A percentile compares a stretch with the other conserved stretches of the same genome.
These are phyloP conservation scores for Daldinia vernicosa DNA, from an alignment of 495 filamentous ascomycete genomes.

Conservation along the genomic window DNA sequence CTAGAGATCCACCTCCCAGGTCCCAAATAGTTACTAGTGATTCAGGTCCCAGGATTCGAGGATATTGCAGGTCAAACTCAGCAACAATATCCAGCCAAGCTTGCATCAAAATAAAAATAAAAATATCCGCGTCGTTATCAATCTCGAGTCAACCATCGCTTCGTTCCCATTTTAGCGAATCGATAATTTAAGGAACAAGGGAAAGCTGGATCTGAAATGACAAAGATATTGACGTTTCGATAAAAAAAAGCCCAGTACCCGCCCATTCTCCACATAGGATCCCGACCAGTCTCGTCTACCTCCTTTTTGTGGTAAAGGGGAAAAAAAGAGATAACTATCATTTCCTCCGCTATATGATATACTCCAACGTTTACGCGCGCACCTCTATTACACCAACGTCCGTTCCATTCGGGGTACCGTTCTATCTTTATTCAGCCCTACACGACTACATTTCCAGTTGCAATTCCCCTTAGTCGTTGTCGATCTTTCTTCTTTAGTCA, in stretches of 20 bases:
- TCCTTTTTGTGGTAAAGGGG: conserved; percentile 38
- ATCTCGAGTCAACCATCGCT: conserved; percentile 2
- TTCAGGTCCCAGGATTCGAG: conserved; percentile 25
- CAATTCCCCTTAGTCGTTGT: conserved; percentile 26
- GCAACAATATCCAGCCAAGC: conserved; percentile 16
- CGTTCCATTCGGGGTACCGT: conserved; percentile 14
- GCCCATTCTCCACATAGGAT: conserved; percentile 35
- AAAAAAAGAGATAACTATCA: conserved; percentile 12
- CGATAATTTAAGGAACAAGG: conserved; percentile 16
- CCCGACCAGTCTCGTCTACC: conserved; percentile 20
- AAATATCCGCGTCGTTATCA: conserved; percentile 7
- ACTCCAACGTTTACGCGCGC: conserved; percentile 17
- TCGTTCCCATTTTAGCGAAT: conserved; percentile 14
- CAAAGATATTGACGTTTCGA: conserved; percentile 43
- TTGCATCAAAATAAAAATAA: conserved; percentile 2
- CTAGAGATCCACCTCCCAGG: conserved; percentile 22
- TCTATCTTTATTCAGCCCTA: conserved; percentile 20
- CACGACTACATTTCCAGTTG: conserved; percentile 20
- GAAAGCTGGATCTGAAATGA: conserved; percentile 36
- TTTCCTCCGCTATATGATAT: conserved; percentile 14
- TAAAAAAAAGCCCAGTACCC: conserved; percentile 36
- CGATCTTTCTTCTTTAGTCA: conserved; percentile 22
- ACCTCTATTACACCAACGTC: conserved; percentile 16
- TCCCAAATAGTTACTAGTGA: conserved; percentile 6
- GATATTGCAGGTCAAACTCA: conserved; percentile 20